phyloP scores from a whole-genome alignment of 202 grass and related monocot species.

The Bolboschoenoplectus hybrid region DNA sequence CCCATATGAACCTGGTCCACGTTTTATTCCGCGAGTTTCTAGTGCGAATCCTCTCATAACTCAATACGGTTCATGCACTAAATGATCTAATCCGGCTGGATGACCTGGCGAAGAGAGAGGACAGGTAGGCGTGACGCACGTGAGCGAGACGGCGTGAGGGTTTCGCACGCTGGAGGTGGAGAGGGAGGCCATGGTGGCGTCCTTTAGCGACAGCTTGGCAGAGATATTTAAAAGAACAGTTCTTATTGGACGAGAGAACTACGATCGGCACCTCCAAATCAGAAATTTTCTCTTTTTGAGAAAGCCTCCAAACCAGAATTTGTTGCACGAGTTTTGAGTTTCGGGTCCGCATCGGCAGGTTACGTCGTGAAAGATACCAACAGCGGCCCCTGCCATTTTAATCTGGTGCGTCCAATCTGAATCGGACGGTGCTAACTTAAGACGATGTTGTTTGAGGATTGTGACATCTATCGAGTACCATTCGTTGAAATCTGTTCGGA shows the following conservation, averaged over 20 bases:
- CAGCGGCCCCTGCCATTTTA: background rate
- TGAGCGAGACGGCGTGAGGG: background rate
- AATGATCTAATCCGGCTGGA: background rate
- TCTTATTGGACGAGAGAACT: constrained; percentile 5
- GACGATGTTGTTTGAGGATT: background rate
- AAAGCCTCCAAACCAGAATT: background rate
- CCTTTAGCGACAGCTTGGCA: background rate
- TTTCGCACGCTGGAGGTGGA: background rate
- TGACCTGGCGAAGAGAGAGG: background rate
- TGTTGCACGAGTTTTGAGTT: background rate
- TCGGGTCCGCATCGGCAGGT: background rate
- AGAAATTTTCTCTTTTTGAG: background rate
- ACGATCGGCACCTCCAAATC: background rate
- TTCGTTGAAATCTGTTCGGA: too few relatives aligned
- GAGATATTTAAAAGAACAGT: constrained; percentile 2
- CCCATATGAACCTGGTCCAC: background rate
- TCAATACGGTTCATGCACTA: background rate
- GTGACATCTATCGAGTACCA: background rate
- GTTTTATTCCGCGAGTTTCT: background rate
- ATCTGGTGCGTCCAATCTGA: background rate
- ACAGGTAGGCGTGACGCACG: background rate
- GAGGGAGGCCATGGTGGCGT: background rate
- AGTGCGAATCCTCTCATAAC: background rate
- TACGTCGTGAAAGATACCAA: background rate
- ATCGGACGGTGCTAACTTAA: background rate